Conservation (phyloP, 2,329 filamentous ascomycete species). For the Sordariomycetes sp. region DNA sequence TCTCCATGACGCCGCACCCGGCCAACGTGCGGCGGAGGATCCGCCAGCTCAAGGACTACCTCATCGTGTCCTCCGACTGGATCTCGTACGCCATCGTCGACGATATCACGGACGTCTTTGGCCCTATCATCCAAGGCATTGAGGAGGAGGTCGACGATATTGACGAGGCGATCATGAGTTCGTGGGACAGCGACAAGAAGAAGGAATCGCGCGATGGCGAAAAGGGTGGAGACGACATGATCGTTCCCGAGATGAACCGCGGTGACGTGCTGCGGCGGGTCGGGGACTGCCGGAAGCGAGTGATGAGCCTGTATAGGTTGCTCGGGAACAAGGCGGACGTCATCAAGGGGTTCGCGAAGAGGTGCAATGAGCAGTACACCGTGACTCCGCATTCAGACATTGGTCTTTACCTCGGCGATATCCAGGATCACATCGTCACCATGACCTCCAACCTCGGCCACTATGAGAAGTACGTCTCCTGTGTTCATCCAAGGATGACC, state of each 20-base stretch:
- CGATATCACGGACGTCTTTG: slow-evolving; percentile 95
- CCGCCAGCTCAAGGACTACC: slow-evolving; percentile 85
- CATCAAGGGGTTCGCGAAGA: slow-evolving; percentile 97
- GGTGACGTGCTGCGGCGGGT: slow-evolving; percentile 86
- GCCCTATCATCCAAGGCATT: slow-evolving; percentile 81
- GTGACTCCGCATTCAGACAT: slow-evolving; percentile 92
- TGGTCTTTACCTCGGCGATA: slow-evolving; percentile 93
- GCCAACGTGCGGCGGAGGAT: slow-evolving; percentile 92
- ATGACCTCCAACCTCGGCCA: slow-evolving; percentile 96
- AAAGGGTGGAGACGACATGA: slow-evolving; percentile 32
- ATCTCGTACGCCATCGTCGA: slow-evolving; percentile 97
- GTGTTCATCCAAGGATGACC: not conserved
- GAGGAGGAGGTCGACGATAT: slow-evolving; percentile 97
- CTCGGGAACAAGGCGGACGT: slow-evolving; percentile 97
- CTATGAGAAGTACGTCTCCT: slow-evolving; percentile 76
- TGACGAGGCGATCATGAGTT: slow-evolving; percentile 84
- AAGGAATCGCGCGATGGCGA: slow-evolving; percentile 31
- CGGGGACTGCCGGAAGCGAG: slow-evolving; percentile 90
- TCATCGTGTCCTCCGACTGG: slow-evolving; percentile 91
- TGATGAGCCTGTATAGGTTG: slow-evolving; percentile 89
- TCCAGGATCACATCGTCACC: slow-evolving; percentile 97
- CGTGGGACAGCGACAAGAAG: slow-evolving; percentile 30
- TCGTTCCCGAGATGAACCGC: slow-evolving; percentile 33
- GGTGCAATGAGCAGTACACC: slow-evolving; percentile 97
- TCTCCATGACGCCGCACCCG: slow-evolving; percentile 89